phyloP scores from a whole-genome alignment of 305 asterid genomes.

The Rubia tinctorum region DNA sequence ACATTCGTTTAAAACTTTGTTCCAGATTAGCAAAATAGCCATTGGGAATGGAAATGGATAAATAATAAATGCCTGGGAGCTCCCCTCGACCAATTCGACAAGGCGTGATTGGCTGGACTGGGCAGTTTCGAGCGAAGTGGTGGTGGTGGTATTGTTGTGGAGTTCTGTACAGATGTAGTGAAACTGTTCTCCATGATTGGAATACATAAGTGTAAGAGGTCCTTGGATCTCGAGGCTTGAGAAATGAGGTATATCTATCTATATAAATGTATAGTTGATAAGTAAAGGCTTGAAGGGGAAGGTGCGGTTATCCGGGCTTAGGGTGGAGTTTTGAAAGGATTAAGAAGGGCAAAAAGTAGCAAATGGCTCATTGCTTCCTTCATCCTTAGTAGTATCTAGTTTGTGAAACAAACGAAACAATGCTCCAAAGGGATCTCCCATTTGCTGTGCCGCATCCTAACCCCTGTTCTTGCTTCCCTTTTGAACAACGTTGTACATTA shows the following conservation, averaged over 20 bases:
- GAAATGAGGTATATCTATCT: constrained; percentile 3
- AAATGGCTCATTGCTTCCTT: constrained; percentile 30
- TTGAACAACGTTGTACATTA: background rate
- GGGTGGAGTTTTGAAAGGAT: constrained; percentile 33
- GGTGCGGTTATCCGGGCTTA: constrained; percentile 29
- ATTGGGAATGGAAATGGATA: constrained; percentile 3
- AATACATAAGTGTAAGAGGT: background rate
- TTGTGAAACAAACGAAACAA: background rate
- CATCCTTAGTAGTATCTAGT: background rate
- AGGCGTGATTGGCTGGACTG: constrained; percentile 5
- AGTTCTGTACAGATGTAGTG: constrained; percentile 15
- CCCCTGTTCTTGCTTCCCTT: background rate
- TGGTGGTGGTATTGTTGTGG: background rate
- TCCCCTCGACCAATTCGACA: background rate
- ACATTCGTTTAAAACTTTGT: background rate
- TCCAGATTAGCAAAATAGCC: constrained; percentile 5
- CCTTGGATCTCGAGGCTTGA: background rate
- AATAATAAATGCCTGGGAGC: constrained; percentile 6
- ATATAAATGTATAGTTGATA: background rate
- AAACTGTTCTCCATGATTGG: background rate
- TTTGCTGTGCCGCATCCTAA: constrained; percentile 30
- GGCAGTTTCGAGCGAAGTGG: background rate
- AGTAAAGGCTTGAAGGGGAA: background rate
- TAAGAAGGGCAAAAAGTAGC: constrained; percentile 31
- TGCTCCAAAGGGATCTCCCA: constrained; percentile 33